Conservation (phyloP, 2,329 filamentous ascomycete genomes). For the Fonsecaea pugnacius region DNA sequence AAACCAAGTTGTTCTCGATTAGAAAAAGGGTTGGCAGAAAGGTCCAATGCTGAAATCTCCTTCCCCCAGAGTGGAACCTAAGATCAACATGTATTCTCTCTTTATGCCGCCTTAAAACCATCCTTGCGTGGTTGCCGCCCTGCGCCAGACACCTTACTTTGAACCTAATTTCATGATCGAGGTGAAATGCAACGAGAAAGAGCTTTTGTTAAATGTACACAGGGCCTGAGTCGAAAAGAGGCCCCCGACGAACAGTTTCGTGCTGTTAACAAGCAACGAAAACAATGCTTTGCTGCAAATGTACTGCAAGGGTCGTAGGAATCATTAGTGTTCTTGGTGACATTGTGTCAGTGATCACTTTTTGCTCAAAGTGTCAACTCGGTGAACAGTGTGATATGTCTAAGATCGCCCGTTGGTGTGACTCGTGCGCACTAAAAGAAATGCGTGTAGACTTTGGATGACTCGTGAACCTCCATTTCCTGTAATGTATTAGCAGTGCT, state of each 20-base stretch:
- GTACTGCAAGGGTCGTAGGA: slow-evolving; percentile 34
- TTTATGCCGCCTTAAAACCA: slow-evolving; percentile 18
- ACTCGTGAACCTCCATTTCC: slow-evolving; percentile 99
- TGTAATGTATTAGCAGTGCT: slow-evolving; percentile 54
- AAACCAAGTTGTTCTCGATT: slow-evolving; percentile 12
- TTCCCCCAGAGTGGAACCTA: slow-evolving; percentile 6
- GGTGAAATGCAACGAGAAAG: slow-evolving; percentile 32
- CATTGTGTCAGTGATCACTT: slow-evolving; percentile 18
- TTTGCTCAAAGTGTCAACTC: slow-evolving; percentile 12
- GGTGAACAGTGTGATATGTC: slow-evolving; percentile 13
- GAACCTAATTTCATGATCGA: slow-evolving; percentile 30
- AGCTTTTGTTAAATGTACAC: slow-evolving; percentile 37
- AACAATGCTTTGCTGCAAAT: slow-evolving; percentile 33
- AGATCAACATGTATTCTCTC: slow-evolving; percentile 21
- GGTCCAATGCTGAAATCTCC: slow-evolving; percentile 16
- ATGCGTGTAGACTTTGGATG: slow-evolving; percentile 98
- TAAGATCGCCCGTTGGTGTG: slow-evolving; percentile 25
- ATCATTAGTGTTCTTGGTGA: slow-evolving; percentile 29
- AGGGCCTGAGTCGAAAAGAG: slow-evolving; percentile 25
- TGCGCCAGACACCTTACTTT: slow-evolving; percentile 36
- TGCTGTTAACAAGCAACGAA: slow-evolving; percentile 29
- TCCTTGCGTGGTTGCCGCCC: slow-evolving; percentile 14
- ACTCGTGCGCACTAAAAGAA: slow-evolving; percentile 71
- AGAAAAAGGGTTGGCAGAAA: slow-evolving; percentile 15
- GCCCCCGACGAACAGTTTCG: slow-evolving; percentile 23